Percentiles rank a stretch among this genome's conserved stretches.
These are phyloP conservation scores for Phytomonas serpens DNA, from an alignment of 208 protist genomes.

Conservation along the genomic window DNA sequence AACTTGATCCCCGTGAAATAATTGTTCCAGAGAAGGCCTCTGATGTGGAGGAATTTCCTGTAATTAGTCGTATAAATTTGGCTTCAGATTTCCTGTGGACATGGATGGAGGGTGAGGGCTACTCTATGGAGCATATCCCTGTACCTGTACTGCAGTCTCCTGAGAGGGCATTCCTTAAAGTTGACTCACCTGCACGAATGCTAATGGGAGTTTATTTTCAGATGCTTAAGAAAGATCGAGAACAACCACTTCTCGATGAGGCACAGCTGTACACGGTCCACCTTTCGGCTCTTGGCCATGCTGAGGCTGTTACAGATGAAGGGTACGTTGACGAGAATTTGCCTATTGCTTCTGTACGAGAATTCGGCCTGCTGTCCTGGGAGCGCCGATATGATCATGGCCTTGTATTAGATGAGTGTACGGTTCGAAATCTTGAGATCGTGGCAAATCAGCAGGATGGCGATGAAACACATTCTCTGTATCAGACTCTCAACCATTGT, in stretches of 20 bases:
- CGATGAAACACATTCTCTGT: constrained; percentile 51
- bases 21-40: constrained; percentile 35
- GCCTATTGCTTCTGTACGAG: not conserved
- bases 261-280: constrained; percentile 46
- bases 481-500: constrained; percentile 58
- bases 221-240: constrained; percentile 24
- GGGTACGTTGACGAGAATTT: no score
- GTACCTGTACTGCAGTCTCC: not conserved
- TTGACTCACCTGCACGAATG: not conserved
- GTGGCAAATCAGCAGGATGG: constrained; percentile 76
- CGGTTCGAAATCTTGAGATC: constrained; percentile 72
- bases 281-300: constrained; percentile 6
- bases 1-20: constrained; percentile 70
- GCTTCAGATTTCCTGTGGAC: constrained; percentile 19
- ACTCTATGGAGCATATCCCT: constrained; percentile 29
- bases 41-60: not conserved
- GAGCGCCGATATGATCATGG: constrained; percentile 57
- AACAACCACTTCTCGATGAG: constrained; percentile 35
- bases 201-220: constrained; percentile 47
- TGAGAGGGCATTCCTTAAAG: not conserved
- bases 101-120: constrained; percentile 61
- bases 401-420: constrained; percentile 60
- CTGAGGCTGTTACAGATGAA: not conserved
- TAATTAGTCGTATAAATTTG: not conserved
- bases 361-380: constrained; percentile 20